Base-by-base conservation (phyloP, 2,329 filamentous ascomycete genomes). In the Drechslerella coelobrocha region DNA sequence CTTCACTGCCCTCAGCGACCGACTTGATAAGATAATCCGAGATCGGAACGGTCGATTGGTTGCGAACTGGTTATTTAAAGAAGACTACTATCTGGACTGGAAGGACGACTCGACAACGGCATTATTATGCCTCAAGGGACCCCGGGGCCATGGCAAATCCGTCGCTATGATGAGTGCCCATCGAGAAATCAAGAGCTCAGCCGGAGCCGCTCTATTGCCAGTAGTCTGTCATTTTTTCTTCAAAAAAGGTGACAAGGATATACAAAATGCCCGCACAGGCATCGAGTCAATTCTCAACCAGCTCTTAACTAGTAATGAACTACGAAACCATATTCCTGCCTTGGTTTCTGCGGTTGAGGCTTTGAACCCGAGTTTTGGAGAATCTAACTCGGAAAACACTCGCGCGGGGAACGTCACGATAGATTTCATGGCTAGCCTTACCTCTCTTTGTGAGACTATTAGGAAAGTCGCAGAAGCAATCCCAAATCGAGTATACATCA, bases 201-300 rank as follows among this genome's bases (percentile, higher is more conserved):
- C 23, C n/a, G 31, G 14, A 34, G 19, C n/a, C 1, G 43, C 21
- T 10, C 21, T 26, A 12, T 8, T 8, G 23, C 31, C 45, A 9
- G 24, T 17, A 2, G 10, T 66, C 2, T 66, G 61, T 26, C 61
- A 66, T 17, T 66, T 66, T n/a, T 66, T 66, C 21, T 66, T 34
- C 19, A 66, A 66, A 41, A 66, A 66, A 19, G 61, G 61, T 8
- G 61, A 66, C 9, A 52, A 59, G 29, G 61, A 66, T 48, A 66
- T 66, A 2, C 61, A 66, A 53, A 52, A n/a, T 14, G 47, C 61
- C 12, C 31, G 61, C 2, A 23, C 34, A 6, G 45, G 61, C 4
- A 14, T 66, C 9, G 53, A 66, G 48, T 23, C 53, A 7, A 59
- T 66, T 24, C 17, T 66, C 1, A 23, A 53, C 21, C 61, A 66